Evolutionary conservation across 2,329 filamentous ascomycete species (phyloP), one percentile per base, ranked within the genome.

Genomic region (Metarhizium humberi): DNA sequence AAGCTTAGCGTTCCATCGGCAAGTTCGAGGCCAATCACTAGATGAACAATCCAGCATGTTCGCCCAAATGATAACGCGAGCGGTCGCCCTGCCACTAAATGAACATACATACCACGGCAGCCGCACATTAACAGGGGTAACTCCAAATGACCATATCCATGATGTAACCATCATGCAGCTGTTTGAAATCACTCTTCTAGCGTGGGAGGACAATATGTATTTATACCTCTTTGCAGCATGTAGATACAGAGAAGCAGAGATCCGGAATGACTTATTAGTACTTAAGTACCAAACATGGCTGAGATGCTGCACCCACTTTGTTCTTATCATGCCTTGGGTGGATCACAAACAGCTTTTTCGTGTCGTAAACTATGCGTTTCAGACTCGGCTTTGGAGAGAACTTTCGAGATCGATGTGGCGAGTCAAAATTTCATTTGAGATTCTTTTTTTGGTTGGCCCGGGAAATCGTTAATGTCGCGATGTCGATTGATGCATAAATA

Each of bases 121-220:
- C 20, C 43, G 7, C 8, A 43, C 10, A 46, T 45, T 16, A 45
- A 16, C 7, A 30, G 36, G 54, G 54, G 16, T 50, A 13, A 45
- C 45, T 52, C n/a, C 50, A 55, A 50, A 55, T 55, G 45, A 52
- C 54, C 43, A 25, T 34, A 7, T 50, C 42, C 38, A 16, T 14
- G 4, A 25, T 20, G 30, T 43, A 32, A 38, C 20, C 50, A 36
- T 50, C 20, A 49, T 52, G 50, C 50, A 55, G 32, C 50, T 25
- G 51, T 40, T 25, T n/a, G n/a, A 34, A 42, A 25, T 11, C 25
- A 25, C 32, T 29, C 30, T 11, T 25, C 13, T 18, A 46, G 20
- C 13, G 13, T n/a, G 43, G 10, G 11, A n/a, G 18, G n/a, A 46
- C 40, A n/a, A 20, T 10, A 46, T 25, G 25, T 25, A 25, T 25